Evolutionary conservation across 169 alveolate genomes (phyloP).

Genomic region (Miamiensis avidus): DNA sequence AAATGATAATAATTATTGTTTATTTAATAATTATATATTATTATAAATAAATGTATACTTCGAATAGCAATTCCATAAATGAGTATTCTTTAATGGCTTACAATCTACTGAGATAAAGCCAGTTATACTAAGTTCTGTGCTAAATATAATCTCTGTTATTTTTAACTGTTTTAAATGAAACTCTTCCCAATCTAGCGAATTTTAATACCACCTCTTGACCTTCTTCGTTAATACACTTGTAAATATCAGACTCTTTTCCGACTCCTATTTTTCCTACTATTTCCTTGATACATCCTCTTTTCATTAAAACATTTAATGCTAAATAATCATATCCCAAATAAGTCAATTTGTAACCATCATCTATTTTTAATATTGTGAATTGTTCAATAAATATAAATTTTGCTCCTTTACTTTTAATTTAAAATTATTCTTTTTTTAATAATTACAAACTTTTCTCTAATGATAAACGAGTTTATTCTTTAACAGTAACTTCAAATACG

Average conservation of each 20-base stretch:
- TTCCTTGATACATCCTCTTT: slow-evolving; percentile 92
- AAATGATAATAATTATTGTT: not conserved
- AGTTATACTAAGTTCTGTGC: slow-evolving; percentile 94
- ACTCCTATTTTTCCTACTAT: slow-evolving; percentile 96
- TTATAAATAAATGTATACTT: slow-evolving; percentile 40
- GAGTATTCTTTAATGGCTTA: slow-evolving; percentile 99
- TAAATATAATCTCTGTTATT: slow-evolving; percentile 97
- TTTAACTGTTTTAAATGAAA: slow-evolving; percentile 97
- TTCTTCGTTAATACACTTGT: slow-evolving; percentile 90
- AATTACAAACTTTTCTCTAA: slow-evolving; percentile 82
- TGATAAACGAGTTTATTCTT: slow-evolving; percentile 94
- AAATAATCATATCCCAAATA: slow-evolving; percentile 98
- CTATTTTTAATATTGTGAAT: slow-evolving; percentile 10
- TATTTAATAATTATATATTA: not conserved
- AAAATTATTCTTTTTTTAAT: not conserved
- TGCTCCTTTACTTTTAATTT: not conserved
- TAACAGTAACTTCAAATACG: slow-evolving; percentile 87
- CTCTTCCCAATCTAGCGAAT: slow-evolving; percentile 96
- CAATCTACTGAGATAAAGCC: slow-evolving; percentile 98
- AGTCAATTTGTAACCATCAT: slow-evolving; percentile 98
- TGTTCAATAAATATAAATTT: not conserved
- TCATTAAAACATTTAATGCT: slow-evolving; percentile 92
- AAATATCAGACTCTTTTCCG: slow-evolving; percentile 99
- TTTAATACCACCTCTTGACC: slow-evolving; percentile 90
- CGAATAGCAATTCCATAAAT: slow-evolving; percentile 94